These are phyloP conservation scores for Phytophthora citricola DNA, from an alignment of 352 stramenopile species.

Conservation along the genomic window DNA sequence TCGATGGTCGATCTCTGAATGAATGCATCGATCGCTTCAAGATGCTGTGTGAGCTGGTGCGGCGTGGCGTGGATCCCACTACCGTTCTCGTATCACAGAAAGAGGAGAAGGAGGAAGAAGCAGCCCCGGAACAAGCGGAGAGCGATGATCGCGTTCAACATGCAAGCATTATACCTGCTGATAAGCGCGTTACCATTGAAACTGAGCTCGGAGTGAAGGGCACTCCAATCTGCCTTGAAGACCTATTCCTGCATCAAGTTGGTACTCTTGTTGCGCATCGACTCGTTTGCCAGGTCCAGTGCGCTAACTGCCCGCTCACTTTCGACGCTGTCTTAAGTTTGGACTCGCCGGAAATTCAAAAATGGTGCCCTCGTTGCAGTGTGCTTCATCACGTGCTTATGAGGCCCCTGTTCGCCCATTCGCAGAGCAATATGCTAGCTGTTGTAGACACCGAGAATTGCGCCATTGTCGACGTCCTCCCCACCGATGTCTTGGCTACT, in stretches of 20 bases:
- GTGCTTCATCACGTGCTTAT: conserved; percentile 72
- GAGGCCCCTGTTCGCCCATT: conserved; percentile 74
- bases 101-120: conserved; percentile 28
- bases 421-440: conserved; percentile 61
- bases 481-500: conserved; percentile 72
- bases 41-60: conserved; percentile 59
- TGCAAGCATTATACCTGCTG: conserved; percentile 55
- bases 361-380: conserved; percentile 87
- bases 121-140: conserved; percentile 11
- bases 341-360: conserved; percentile 50
- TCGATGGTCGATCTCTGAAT: conserved; percentile 73
- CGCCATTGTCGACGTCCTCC: conserved; percentile 68
- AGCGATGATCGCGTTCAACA: conserved; percentile 33
- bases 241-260: conserved; percentile 81
- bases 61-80: conserved; percentile 35
- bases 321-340: conserved; percentile 71
- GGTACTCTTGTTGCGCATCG: conserved; percentile 77
- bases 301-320: conserved; percentile 72
- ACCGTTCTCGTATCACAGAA: neutral
- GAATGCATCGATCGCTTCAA: conserved; percentile 89
- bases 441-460: conserved; percentile 84
- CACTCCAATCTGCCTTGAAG: conserved; percentile 62
- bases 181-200: conserved; percentile 56
- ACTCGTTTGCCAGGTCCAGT: conserved; percentile 73
- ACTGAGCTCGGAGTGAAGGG: conserved; percentile 62